phyloP scores from a whole-genome alignment of 139 green algal genomes.

The Micromonas pusilla region DNA sequence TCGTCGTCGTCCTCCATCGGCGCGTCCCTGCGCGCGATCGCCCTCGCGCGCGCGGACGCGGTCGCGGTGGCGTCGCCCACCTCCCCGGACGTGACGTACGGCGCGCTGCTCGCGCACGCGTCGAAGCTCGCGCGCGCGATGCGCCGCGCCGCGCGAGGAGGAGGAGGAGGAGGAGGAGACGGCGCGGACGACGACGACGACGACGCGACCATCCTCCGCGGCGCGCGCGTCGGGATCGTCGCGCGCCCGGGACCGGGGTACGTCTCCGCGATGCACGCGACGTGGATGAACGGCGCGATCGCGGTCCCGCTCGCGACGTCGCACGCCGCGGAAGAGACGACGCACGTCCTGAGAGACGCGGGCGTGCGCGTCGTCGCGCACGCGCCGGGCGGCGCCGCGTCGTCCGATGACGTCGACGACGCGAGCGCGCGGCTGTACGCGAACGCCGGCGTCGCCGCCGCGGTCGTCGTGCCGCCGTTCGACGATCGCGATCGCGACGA shows the following conservation, averaged over 20 bases:
- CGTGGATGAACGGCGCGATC: constrained; percentile 70
- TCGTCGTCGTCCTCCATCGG: not conserved
- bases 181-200: not conserved
- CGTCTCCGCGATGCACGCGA: constrained; percentile 62
- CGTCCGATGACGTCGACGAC: too few relatives aligned
- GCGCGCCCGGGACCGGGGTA: constrained; percentile 53
- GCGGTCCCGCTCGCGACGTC: constrained; percentile 74
- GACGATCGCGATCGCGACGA: not conserved
- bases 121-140: not conserved
- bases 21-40: not conserved
- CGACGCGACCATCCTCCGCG: not conserved
- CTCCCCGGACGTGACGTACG: not conserved
- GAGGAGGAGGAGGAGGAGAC: not conserved
- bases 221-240: constrained; percentile 46
- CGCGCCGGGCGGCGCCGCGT: too few relatives aligned
- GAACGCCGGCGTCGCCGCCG: not conserved
- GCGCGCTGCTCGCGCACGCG: not conserved
- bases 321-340: constrained; percentile 66
- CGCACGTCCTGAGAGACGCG: constrained; percentile 73
- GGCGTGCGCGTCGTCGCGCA: constrained; percentile 41
- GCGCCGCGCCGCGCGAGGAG: not conserved
- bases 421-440: too few relatives aligned
- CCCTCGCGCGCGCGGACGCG: too few relatives aligned
- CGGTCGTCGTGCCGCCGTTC: not conserved
- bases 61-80: not conserved